These are phyloP conservation scores for Akanthomyces lecanii DNA, from an alignment of 2,329 filamentous ascomycete species.

Conservation along the genomic window DNA sequence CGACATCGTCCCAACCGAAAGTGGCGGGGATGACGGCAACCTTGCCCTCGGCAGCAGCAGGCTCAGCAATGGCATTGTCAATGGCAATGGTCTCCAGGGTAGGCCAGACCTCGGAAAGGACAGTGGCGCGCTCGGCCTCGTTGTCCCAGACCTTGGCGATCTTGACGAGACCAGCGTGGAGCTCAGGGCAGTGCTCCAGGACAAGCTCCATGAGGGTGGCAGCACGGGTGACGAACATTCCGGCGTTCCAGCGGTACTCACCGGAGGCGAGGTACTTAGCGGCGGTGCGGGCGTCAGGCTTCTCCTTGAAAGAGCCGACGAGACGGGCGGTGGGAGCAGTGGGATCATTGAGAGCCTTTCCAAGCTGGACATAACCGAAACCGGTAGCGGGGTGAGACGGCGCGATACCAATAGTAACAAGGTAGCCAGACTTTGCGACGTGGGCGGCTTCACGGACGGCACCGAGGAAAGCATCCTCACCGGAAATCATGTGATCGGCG, in stretches of 20 bases:
- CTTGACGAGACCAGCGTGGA: constrained; percentile 22
- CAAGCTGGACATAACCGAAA: constrained; percentile 26
- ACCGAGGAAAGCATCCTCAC: constrained; percentile 26
- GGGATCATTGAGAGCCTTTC: constrained; percentile 22
- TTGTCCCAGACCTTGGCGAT: constrained; percentile 26
- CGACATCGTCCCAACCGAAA: constrained; percentile 27
- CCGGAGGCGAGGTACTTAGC: constrained; percentile 26
- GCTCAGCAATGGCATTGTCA: constrained; percentile 27
- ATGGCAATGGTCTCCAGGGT: constrained; percentile 25
- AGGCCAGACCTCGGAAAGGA: constrained; percentile 25
- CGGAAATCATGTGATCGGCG: constrained; percentile 27
- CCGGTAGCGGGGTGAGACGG: constrained; percentile 26
- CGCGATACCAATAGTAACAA: constrained; percentile 27
- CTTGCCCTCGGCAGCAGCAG: constrained; percentile 25
- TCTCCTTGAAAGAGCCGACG: constrained; percentile 26
- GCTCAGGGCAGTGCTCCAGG: constrained; percentile 24
- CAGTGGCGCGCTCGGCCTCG: constrained; percentile 20
- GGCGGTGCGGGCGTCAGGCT: constrained; percentile 26
- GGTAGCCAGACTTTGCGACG: constrained; percentile 25
- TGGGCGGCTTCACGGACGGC: constrained; percentile 26
- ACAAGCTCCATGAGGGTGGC: constrained; percentile 26
- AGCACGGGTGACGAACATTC: constrained; percentile 27
- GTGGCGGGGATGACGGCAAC: constrained; percentile 26
- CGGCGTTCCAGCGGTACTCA: constrained; percentile 27
- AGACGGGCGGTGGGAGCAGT: constrained; percentile 23